These are phyloP conservation scores for Sordariomycetes sp. DNA, from an alignment of 2,329 filamentous ascomycete genomes.

Conservation along the genomic window DNA sequence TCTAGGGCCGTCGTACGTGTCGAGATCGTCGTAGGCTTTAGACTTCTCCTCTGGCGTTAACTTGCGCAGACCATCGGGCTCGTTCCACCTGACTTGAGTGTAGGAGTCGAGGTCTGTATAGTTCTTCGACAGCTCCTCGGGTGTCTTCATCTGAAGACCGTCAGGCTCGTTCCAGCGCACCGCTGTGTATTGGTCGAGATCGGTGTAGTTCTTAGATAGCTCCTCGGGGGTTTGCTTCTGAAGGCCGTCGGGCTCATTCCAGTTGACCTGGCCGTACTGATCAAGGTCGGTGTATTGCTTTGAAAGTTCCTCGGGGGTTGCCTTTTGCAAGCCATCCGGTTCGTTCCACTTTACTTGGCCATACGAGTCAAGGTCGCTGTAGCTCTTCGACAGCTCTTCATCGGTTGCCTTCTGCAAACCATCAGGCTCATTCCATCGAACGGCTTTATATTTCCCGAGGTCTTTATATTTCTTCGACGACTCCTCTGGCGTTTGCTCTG, in stretches of 20 bases:
- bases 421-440: conserved; percentile 17
- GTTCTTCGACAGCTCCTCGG: conserved; percentile 24
- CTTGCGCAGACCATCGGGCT: conserved; percentile 20
- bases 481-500: conserved; percentile 17
- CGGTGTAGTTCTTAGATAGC: conserved; percentile 19
- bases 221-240: conserved; percentile 14
- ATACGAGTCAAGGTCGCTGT: conserved; percentile 23
- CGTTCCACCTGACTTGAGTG: conserved; percentile 19
- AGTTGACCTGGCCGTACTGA: conserved; percentile 16
- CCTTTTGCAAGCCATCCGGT: conserved; percentile 11
- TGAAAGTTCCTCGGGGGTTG: conserved; percentile 20
- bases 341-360: conserved; percentile 15
- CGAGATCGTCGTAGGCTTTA: conserved; percentile 25
- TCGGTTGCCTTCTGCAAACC: conserved; percentile 10
- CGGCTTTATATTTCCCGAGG: conserved; percentile 16
- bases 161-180: conserved; percentile 17
- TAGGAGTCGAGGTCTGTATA: conserved; percentile 32
- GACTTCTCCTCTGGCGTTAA: conserved; percentile 21
- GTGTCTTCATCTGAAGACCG: conserved; percentile 10
- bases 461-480: conserved; percentile 20
- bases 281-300: conserved; percentile 21
- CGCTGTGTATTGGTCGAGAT: conserved; percentile 19
- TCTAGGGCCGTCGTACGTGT: conserved; percentile 22
- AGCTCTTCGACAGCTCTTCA: conserved; percentile 14
- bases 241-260: conserved; percentile 15